These are phyloP conservation scores for Botrytis fragariae DNA, from an alignment of 2,329 filamentous ascomycete species.

Conservation along the genomic window DNA sequence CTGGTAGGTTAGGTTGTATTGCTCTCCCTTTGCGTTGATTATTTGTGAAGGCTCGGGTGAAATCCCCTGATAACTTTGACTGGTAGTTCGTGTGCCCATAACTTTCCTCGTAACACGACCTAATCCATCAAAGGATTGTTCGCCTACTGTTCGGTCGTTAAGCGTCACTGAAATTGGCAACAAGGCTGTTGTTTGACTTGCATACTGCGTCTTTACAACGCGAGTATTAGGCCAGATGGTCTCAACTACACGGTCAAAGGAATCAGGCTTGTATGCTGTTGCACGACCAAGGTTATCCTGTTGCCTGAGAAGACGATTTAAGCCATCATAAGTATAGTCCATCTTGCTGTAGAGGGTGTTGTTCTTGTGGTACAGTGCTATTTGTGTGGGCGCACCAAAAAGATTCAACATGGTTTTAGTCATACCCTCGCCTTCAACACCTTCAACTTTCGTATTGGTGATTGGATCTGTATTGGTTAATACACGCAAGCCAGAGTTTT, in stretches of 20 bases:
- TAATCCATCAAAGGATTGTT: constrained; percentile 16
- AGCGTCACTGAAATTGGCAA: constrained; percentile 2
- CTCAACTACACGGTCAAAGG: constrained; percentile 17
- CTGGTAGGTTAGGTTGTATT: background rate
- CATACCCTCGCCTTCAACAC: constrained; percentile 15
- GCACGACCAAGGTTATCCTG: constrained; percentile 10
- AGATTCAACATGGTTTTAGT: constrained; percentile 7
- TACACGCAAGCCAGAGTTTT: background rate
- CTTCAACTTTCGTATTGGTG: constrained; percentile 7
- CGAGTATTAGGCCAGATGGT: constrained; percentile 3
- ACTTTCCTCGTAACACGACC: constrained; percentile 4
- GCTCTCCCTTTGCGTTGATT: constrained; percentile 7
- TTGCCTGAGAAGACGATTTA: background rate
- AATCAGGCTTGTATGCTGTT: constrained; percentile 6
- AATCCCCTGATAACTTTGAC: constrained; percentile 3
- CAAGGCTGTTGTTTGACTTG: constrained; percentile 12
- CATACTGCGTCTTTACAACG: constrained; percentile 14
- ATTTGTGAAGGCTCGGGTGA: constrained; percentile 9
- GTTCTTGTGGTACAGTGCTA: background rate
- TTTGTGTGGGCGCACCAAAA: constrained; percentile 9
- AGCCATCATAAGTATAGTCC: constrained; percentile 17
- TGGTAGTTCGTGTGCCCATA: background rate
- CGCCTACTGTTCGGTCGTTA: background rate
- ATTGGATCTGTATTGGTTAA: constrained; percentile 8
- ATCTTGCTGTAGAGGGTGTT: constrained; percentile 12